Conservation (phyloP, 768 basidiomycete species). For the Leccinum obscurum region DNA sequence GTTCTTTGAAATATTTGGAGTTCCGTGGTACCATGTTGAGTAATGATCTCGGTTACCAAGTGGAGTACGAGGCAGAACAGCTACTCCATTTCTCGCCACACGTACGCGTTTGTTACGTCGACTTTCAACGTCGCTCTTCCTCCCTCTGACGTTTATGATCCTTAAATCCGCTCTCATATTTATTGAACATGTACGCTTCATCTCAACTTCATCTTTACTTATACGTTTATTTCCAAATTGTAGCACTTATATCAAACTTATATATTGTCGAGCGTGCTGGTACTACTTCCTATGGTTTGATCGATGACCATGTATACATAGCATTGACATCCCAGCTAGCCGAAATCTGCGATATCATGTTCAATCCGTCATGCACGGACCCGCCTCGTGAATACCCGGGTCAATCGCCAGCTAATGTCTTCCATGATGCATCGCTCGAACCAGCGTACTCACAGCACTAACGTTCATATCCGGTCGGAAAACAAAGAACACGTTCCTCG, state of each 20-base stretch:
- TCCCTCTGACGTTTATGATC: background rate
- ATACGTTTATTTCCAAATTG: background rate
- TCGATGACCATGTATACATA: too few species aligned
- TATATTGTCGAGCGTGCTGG: background rate
- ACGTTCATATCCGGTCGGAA: background rate
- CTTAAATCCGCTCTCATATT: background rate
- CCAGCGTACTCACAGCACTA: background rate
- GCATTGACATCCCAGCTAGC: background rate
- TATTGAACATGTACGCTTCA: background rate
- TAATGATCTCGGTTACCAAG: background rate
- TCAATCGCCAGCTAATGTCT: background rate
- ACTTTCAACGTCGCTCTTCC: background rate
- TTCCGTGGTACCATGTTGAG: background rate
- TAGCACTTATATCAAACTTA: background rate
- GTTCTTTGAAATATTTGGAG: conserved; percentile 1
- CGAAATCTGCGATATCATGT: background rate
- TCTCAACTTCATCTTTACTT: background rate
- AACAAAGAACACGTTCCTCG: background rate
- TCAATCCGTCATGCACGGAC: background rate
- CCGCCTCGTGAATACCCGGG: background rate
- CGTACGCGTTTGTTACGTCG: background rate
- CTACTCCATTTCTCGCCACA: background rate
- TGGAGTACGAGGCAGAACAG: background rate
- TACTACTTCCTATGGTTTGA: background rate
- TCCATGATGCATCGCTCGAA: background rate